Evolutionary conservation across 352 stramenopile species (phyloP).

Genomic region (Pythium dissimile): DNA sequence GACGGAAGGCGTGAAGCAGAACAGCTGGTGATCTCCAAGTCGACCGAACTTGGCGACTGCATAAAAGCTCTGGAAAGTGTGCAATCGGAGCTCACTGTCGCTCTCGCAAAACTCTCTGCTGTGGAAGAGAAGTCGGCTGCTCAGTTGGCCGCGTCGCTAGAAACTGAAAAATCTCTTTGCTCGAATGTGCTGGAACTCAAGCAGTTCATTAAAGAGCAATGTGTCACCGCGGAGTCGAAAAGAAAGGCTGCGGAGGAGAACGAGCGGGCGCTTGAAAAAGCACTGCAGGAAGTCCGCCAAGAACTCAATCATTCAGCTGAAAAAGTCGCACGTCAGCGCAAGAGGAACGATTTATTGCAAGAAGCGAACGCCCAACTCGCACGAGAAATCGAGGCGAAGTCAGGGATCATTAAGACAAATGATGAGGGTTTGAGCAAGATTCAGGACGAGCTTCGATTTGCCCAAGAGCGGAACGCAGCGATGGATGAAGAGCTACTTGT

Average conservation of each 20-base stretch:
- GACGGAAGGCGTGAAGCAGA: background rate
- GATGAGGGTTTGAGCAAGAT: background rate
- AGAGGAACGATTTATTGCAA: slow-evolving; percentile 12
- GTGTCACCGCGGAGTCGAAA: background rate
- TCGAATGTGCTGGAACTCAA: background rate
- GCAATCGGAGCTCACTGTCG: background rate
- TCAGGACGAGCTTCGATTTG: background rate
- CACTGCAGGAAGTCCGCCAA: slow-evolving; percentile 3
- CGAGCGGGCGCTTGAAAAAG: background rate
- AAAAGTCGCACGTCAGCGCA: slow-evolving; percentile 13
- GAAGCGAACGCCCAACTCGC: slow-evolving; percentile 14
- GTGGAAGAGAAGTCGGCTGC: background rate
- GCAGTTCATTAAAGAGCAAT: background rate
- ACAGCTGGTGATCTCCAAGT: background rate
- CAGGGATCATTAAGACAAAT: background rate
- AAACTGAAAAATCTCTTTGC: background rate
- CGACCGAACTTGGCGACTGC: background rate
- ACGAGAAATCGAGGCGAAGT: slow-evolving; percentile 3
- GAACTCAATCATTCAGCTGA: slow-evolving; percentile 16
- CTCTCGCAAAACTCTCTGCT: background rate
- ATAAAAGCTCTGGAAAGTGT: background rate
- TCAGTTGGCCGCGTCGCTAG: background rate
- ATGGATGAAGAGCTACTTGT: background rate
- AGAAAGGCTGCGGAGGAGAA: slow-evolving; percentile 3
- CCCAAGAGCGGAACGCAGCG: background rate